phyloP scores from a whole-genome alignment of 352 stramenopile genomes.

The Phytophthora syringae region DNA sequence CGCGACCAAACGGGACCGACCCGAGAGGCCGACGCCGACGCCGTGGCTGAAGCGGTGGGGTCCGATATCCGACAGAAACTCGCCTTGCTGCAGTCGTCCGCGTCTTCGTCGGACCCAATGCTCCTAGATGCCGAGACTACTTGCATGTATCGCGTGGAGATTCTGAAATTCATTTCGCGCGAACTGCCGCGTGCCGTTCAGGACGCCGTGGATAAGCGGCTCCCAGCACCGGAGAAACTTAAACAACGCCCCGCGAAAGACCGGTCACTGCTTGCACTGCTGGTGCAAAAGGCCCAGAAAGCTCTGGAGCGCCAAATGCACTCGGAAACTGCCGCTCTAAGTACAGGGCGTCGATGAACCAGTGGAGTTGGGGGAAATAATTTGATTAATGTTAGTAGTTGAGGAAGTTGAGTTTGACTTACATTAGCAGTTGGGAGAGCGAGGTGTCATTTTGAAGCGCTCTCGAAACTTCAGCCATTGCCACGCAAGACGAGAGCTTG shows the following conservation, averaged over 20 bases:
- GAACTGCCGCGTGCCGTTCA: constrained; percentile 78
- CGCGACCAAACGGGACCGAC: constrained; percentile 35
- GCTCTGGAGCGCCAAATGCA: constrained; percentile 79
- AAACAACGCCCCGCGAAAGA: constrained; percentile 55
- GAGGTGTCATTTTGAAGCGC: constrained; percentile 58
- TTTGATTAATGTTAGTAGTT: constrained; percentile 33
- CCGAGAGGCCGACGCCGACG: constrained; percentile 40
- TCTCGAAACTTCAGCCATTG: constrained; percentile 45
- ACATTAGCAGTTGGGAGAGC: constrained; percentile 33
- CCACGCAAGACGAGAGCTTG: constrained; percentile 59
- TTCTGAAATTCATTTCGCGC: constrained; percentile 85
- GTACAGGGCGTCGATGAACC: constrained; percentile 28
- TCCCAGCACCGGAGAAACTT: constrained; percentile 65
- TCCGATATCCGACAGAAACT: constrained; percentile 75
- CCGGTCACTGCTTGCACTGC: constrained; percentile 70
- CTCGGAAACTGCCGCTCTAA: constrained; percentile 49
- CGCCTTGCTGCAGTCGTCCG: constrained; percentile 45
- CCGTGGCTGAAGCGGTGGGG: constrained; percentile 56
- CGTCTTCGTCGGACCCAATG: constrained; percentile 30
- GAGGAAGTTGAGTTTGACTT: constrained; percentile 16
- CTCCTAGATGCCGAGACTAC: constrained; percentile 66
- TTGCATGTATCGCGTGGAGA: constrained; percentile 86
- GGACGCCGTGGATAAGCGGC: constrained; percentile 71
- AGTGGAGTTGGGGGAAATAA: constrained; percentile 12
- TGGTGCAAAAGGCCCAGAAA: constrained; percentile 82